These are phyloP conservation scores for Phlyctochytrium arcticum DNA, from an alignment of 192 early-diverging fungal genomes.

Conservation along the genomic window DNA sequence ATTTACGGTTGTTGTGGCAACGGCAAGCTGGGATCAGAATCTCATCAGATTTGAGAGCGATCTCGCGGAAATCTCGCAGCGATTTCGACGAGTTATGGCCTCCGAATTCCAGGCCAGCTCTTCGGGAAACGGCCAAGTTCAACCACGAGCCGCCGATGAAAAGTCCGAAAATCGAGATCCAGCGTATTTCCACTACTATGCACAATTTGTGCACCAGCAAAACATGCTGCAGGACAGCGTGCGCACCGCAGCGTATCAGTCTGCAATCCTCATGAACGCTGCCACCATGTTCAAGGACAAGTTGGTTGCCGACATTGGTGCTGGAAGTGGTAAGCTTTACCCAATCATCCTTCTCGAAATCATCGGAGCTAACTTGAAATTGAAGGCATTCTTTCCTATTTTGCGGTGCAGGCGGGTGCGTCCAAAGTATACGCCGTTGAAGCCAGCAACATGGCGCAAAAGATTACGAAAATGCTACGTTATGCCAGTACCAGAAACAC, in stretches of 20 bases:
- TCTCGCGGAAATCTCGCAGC: too few species aligned
- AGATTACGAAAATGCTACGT: conserved; percentile 78
- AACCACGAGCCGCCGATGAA: conserved; percentile 1
- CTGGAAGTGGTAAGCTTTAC: conserved; percentile 15
- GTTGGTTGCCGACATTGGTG: conserved; percentile 87
- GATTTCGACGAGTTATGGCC: too few species aligned
- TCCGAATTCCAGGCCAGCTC: too few species aligned
- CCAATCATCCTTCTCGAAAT: neutral
- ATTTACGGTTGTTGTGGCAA: too few species aligned
- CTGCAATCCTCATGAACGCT: conserved; percentile 82
- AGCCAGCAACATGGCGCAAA: conserved; percentile 89
- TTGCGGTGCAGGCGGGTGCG: conserved; percentile 93
- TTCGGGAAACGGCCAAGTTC: too few species aligned
- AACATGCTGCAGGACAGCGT: conserved; percentile 76
- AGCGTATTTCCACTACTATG: conserved; percentile 66
- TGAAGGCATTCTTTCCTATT: conserved; percentile 93
- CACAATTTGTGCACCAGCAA: conserved; percentile 66
- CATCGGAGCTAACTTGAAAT: neutral
- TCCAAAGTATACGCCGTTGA: conserved; percentile 92
- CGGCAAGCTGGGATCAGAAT: too few species aligned
- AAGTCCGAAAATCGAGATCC: conserved; percentile 33
- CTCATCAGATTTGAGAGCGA: too few species aligned
- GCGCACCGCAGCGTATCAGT: conserved; percentile 90
- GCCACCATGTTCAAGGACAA: conserved; percentile 72
- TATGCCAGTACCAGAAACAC: conserved; percentile 54